Percentiles rank a stretch among this genome's conserved stretches.
phyloP scores from a whole-genome alignment of 306 rosid species.

The Corylus americana region DNA sequence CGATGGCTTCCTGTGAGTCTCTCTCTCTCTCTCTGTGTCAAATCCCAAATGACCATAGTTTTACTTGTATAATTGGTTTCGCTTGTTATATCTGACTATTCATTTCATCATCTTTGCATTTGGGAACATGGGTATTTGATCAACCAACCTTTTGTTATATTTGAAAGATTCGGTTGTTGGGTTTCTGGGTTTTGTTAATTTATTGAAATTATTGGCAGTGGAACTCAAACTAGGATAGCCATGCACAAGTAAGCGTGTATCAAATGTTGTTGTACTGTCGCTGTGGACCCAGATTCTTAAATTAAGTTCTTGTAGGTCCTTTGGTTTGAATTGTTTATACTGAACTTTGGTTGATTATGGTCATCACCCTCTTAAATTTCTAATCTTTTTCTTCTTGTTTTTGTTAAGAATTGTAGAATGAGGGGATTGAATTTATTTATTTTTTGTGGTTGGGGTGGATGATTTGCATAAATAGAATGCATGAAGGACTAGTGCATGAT shows the following conservation, averaged over 20 bases:
- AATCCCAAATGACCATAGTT: not conserved
- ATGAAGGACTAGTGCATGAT: not conserved
- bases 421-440: not conserved
- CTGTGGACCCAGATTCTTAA: not conserved
- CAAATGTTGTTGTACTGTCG: not conserved
- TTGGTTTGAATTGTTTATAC: not conserved
- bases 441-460: not conserved
- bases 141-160: not conserved
- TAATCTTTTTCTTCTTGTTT: not conserved
- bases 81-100: not conserved
- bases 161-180: slow-evolving; percentile 14
- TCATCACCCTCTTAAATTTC: not conserved
- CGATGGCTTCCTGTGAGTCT: slow-evolving; percentile 69
- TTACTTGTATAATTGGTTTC: slow-evolving; percentile 1
- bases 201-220: not conserved
- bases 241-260: not conserved
- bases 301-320: not conserved
- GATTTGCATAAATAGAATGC: not conserved
- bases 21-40: slow-evolving; percentile 11
- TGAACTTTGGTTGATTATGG: not conserved
- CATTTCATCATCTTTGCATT: not conserved
- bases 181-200: slow-evolving; percentile 3
- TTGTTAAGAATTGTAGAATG: not conserved
- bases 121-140: slow-evolving; percentile 11
- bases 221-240: not conserved